Evolutionary conservation across 371 early-diverging fungal species (phyloP).

Genomic region (Mortierella sp.): DNA sequence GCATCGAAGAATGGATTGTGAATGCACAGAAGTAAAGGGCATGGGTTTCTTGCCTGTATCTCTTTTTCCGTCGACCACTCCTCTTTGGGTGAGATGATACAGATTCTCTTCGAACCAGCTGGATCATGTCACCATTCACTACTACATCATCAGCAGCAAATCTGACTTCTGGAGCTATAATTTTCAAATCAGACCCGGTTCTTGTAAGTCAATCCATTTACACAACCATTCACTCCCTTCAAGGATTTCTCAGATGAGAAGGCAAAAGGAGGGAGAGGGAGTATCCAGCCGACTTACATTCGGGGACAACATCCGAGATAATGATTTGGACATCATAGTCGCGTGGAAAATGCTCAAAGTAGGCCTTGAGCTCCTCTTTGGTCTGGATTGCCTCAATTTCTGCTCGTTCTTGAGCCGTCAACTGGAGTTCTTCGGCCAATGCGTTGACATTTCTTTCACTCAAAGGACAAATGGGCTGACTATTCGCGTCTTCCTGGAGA

Average conservation of each 20-base stretch:
- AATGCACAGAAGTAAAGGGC: background rate
- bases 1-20: background rate
- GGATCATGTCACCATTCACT: slow-evolving; percentile 43
- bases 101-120: slow-evolving; percentile 58
- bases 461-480: slow-evolving; percentile 40
- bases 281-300: slow-evolving; percentile 9
- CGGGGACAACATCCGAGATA: slow-evolving; percentile 31
- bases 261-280: background rate
- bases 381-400: slow-evolving; percentile 65
- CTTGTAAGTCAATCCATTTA: background rate
- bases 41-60: slow-evolving; percentile 22
- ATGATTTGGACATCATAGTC: slow-evolving; percentile 69
- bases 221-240: background rate
- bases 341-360: slow-evolving; percentile 61
- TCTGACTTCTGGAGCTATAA: slow-evolving; percentile 43
- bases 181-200: background rate
- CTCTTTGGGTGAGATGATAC: slow-evolving; percentile 28
- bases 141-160: slow-evolving; percentile 25
- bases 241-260: background rate
- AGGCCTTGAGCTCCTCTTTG: slow-evolving; percentile 62
- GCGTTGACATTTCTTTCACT: slow-evolving; percentile 29
- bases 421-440: slow-evolving; percentile 45
- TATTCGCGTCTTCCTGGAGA: slow-evolving; percentile 34
- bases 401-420: slow-evolving; percentile 58
- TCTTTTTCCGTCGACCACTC: slow-evolving; percentile 29